Base-by-base conservation (phyloP, 2,329 filamentous ascomycete genomes). In the Aspergillus ruber region DNA sequence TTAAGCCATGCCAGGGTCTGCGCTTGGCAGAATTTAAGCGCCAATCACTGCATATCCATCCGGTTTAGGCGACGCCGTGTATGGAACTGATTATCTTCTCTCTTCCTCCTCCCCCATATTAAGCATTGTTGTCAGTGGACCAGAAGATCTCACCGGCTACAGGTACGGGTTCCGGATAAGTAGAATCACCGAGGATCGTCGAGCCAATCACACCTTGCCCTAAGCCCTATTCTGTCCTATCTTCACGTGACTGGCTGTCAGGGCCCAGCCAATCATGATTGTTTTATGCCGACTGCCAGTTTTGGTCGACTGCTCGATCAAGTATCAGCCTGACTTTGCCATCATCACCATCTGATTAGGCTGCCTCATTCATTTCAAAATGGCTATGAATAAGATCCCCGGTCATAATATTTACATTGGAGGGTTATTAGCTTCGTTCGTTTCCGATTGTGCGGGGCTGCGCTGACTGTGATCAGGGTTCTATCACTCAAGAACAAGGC, bases 401-500 rank as follows among this genome's bases (percentile, higher is more conserved):
- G 85, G 85, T 25, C 77, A 82, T 55, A 82, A 87, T 53, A 75
- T 93, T 55, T 90, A 84, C 67, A 84, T 93, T 56, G 86, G 88
- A 70, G 86, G 88, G 88, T 90, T 75, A 46, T 67, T 68, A 29
- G 9, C 25, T 49, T 49, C 47, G 27, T 43, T 46, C 39, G 36
- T 23, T 9, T 29, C 33, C 21, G 17, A 10, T 36, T 35, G 17
- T 20, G 25, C 42, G 25, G 36, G 36, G 36, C 17, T 18, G 18
- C 36, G 17, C 8, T n/a, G 33, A n/a, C 13, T 17, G 36, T 20
- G 39, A 48, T 21, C 39, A 95, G 90, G 49, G 79, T 95, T 54
- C 90, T 90, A 73, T 83, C 85, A 38, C 73, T 96, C 53, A 83
- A 84, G 50, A 83, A 86, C 51, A 83, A 83, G 51, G 78, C 84